phyloP scores from a whole-genome alignment of 1,284 basidiomycete genomes.

The Rhodotorula sp. region DNA sequence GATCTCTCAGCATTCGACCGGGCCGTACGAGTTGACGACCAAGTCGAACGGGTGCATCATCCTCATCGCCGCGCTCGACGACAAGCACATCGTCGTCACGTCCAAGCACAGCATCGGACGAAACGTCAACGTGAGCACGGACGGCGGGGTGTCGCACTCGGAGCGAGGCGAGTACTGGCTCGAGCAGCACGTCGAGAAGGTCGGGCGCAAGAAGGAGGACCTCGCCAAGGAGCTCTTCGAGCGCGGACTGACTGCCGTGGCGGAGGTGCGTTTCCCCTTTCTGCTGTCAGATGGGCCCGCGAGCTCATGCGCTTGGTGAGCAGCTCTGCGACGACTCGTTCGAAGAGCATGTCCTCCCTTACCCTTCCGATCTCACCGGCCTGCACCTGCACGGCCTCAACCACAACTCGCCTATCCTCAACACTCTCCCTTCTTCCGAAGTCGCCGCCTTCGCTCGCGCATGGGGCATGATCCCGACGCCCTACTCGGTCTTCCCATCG shows the following conservation, averaged over 20 bases:
- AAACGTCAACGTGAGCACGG: constrained; percentile 32
- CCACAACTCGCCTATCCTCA: constrained; percentile 67
- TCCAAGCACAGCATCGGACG: constrained; percentile 87
- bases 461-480: constrained; percentile 89
- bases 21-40: constrained; percentile 85
- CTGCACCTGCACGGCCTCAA: constrained; percentile 94
- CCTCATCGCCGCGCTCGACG: constrained; percentile 84
- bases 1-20: constrained; percentile 67
- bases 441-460: constrained; percentile 80
- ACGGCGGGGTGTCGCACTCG: constrained; percentile 60
- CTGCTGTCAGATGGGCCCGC: not conserved
- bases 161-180: constrained; percentile 82
- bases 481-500: constrained; percentile 62
- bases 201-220: constrained; percentile 68
- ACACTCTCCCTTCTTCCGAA: constrained; percentile 66
- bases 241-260: constrained; percentile 83
- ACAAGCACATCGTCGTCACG: constrained; percentile 74
- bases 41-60: constrained; percentile 99
- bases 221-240: constrained; percentile 77
- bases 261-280: constrained; percentile 64
- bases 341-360: constrained; percentile 93
- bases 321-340: constrained; percentile 96
- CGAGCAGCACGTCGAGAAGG: constrained; percentile 65
- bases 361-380: constrained; percentile 77
- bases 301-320: not conserved